Conservation (phyloP, 129 eudicot genomes). For the Chrysanthemum lavandulifolium region DNA sequence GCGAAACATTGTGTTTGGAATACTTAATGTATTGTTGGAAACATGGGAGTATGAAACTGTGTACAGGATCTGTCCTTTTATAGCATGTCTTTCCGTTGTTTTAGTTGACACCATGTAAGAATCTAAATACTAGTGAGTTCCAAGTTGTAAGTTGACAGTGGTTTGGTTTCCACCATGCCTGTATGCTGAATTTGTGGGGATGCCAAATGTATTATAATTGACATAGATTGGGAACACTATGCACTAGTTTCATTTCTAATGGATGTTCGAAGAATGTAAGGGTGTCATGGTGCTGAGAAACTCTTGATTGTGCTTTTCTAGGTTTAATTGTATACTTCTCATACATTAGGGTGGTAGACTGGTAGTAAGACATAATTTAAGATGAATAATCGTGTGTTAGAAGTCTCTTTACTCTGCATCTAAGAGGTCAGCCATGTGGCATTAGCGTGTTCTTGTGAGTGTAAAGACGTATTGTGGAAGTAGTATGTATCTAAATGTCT, state of each 20-base stretch:
- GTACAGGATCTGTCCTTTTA: neutral
- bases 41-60: conserved; percentile 10
- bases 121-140: neutral
- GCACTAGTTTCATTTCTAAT: neutral
- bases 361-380: too few species aligned
- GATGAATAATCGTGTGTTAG: too few species aligned
- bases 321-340: neutral
- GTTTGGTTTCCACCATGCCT: neutral
- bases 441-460: neutral
- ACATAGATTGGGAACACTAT: neutral
- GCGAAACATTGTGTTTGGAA: neutral
- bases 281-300: too few species aligned
- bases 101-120: conserved; percentile 5
- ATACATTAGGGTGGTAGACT: neutral
- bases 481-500: neutral
- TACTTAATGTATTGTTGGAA: conserved; percentile 3
- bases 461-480: neutral
- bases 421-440: too few species aligned
- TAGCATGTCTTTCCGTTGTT: neutral
- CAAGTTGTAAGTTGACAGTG: conserved; percentile 6
- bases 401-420: too few species aligned
- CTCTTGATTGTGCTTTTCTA: too few species aligned
- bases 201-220: neutral
- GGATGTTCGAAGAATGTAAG: neutral
- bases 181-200: conserved; percentile 5